These are phyloP conservation scores for Jaltomata sinuosa DNA, from an alignment of 257 asterid species.

Conservation along the genomic window DNA sequence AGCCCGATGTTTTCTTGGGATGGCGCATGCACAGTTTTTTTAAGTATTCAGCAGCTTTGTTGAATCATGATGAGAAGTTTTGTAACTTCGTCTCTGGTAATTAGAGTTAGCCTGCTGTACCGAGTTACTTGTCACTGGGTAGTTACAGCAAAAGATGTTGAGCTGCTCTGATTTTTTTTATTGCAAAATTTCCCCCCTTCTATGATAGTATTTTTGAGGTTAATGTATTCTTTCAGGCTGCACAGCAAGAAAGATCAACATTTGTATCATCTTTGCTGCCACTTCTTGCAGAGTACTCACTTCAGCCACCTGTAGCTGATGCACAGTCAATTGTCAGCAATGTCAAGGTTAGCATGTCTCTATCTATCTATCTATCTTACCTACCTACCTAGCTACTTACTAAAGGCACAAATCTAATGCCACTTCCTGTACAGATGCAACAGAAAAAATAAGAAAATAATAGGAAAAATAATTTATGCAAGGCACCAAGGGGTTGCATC, in stretches of 20 bases:
- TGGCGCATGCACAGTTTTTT: background rate
- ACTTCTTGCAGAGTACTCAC: slow-evolving; percentile 92
- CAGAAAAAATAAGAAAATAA: background rate
- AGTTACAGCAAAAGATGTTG: background rate
- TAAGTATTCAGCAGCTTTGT: background rate
- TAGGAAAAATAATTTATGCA: background rate
- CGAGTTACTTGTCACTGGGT: background rate
- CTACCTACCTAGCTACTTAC: background rate
- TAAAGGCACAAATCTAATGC: background rate
- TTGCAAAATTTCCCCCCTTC: background rate
- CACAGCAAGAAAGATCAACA: slow-evolving; percentile 83
- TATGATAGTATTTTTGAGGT: slow-evolving; percentile 11
- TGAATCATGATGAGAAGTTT: background rate
- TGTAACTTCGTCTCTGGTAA: background rate
- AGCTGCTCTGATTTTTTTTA: background rate
- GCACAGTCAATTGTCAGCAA: slow-evolving; percentile 94
- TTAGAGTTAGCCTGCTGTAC: background rate
- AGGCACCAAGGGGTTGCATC: background rate
- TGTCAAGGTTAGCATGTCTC: slow-evolving; percentile 58
- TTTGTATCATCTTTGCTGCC: slow-evolving; percentile 75
- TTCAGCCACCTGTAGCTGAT: slow-evolving; percentile 81
- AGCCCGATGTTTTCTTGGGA: background rate
- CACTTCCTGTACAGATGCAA: background rate
- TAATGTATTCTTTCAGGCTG: slow-evolving; percentile 59
- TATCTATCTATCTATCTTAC: background rate